Base-by-base conservation (phyloP, 306 rosid species). In the Citrullus amarus region DNA sequence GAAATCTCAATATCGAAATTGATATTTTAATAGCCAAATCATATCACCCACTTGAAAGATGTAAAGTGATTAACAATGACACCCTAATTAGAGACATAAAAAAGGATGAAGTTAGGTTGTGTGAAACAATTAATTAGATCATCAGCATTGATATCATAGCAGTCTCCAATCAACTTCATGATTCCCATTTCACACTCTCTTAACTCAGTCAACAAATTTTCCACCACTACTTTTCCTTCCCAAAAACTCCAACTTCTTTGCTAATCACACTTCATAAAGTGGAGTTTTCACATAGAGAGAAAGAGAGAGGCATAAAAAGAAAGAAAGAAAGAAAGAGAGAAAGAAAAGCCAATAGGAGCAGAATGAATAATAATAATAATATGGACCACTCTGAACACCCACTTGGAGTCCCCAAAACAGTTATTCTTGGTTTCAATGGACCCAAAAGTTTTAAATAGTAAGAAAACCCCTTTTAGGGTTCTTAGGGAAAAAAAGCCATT, bases 141-240 rank as follows among this genome's bases (percentile, higher is more conserved):
- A 28, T 25, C 0, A 60, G 39, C 67, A 60, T 60, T 61, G 67
- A 61, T 61, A 39, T 38, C 5, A 9, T 18, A 38, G 75, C 55
- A 41, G 38, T 44, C 76, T 69, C 58, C 58, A 71, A 48, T 71
- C 58, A 71, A 43, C 76, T 71, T 71, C 76, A 28, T 17, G 36
- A 38, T 66, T 66, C 7, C 72, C 50, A 17, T 66, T 66, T 66
- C 28, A 66, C 73, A 69, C 75, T 12, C 75, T 41, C 38, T 11
- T 51, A 67, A 69, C 36, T 69, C 56, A 22, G 18, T 69, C 75
- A 43, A 69, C 75, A 20, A 43, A 66, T 7, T 67, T n/a, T 44
- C 55, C 55, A 69, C 55, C 75, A 69, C 54, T 69, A 14, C 54
- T 69, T 69, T 69, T 44, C 34, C 75, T 44, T 69, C 38, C 56